Evolutionary conservation across 2,329 filamentous ascomycete genomes (phyloP).

Genomic region (Pochonia chlamydosporia): DNA sequence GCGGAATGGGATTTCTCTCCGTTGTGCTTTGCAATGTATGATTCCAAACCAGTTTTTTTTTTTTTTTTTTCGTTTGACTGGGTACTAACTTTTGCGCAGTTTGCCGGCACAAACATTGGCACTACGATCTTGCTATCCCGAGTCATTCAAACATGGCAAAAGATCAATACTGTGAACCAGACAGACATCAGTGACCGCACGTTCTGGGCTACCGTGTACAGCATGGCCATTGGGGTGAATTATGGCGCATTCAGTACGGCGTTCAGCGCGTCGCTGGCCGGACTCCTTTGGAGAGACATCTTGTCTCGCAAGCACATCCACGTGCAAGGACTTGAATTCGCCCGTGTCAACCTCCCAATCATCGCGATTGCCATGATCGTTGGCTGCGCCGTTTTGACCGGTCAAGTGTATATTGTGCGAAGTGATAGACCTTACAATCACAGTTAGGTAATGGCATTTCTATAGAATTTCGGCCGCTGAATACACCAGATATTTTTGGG

Average conservation of each 20-base stretch:
- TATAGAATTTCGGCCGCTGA: no score
- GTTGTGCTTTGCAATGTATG: conserved; percentile 68
- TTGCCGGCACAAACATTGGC: conserved; percentile 71
- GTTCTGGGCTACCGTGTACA: conserved; percentile 70
- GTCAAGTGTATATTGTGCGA: conserved; percentile 54
- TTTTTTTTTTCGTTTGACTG: neutral
- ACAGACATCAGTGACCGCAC: conserved; percentile 54
- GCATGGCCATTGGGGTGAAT: conserved; percentile 70
- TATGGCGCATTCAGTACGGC: conserved; percentile 69
- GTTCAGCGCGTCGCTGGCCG: conserved; percentile 66
- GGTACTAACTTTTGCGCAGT: conserved; percentile 39
- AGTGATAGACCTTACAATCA: conserved; percentile 10
- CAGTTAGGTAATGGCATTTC: neutral
- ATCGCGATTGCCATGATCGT: conserved; percentile 64
- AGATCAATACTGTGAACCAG: conserved; percentile 45
- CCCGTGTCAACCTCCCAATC: conserved; percentile 63
- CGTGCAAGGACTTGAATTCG: conserved; percentile 59
- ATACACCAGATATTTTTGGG: no score
- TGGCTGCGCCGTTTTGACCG: conserved; percentile 55
- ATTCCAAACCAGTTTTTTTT: no score
- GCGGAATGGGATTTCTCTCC: conserved; percentile 68
- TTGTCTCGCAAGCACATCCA: conserved; percentile 61
- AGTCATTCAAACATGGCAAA: conserved; percentile 62
- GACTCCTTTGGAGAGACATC: conserved; percentile 68
- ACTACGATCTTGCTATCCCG: conserved; percentile 68